Base-by-base conservation (phyloP, 2,329 filamentous ascomycete species). In the Eurotiales sp. region DNA sequence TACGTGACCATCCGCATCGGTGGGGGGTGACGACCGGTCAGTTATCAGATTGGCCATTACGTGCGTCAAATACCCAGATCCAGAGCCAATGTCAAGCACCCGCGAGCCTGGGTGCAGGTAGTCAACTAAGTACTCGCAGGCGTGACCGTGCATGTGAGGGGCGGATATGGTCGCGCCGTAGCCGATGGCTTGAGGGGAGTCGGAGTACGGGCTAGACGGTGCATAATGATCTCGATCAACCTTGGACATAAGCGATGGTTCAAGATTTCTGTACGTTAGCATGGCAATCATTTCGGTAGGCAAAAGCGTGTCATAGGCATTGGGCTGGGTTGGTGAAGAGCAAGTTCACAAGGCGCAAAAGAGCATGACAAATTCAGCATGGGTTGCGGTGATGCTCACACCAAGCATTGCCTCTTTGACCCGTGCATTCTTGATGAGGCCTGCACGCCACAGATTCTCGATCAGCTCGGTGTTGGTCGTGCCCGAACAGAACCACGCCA, bases 401-500 rank as follows among this genome's bases (percentile, higher is more conserved):
- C 80, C 80, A 41, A 87, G 72, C 77, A 97, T 95, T 50, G 92
- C 91, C n/a, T 82, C 77, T 62, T 85, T 87, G 29, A 95, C 88
- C 21, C 79, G 74, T 3, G 80, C 71, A 55, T 84, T 80, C n/a
- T 78, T 85, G 58, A 97, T 90, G 48, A 97, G 76, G 3, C 80
- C 79, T 60, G 87, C 82, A 36, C 72, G 77, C 66, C 76, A 84
- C 52, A 99, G 78, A 66, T 96, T 96, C 59, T 85, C 80, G 55
- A 97, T 77, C 44, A 99, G 78, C 51, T 84, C 84, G 36, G 73
- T 71, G 68, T 97, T 96, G 23, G 83, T 82, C 4, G 73, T 72
- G 54, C 90, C 92, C 6, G 86, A 87, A 69, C 87, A 90, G 59
- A 83, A 82, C 93, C 93, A 99, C 54, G 92, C 91, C 93, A 99